Conservation (phyloP, 2,329 filamentous ascomycete species). For the Arthrinium phaeospermum region DNA sequence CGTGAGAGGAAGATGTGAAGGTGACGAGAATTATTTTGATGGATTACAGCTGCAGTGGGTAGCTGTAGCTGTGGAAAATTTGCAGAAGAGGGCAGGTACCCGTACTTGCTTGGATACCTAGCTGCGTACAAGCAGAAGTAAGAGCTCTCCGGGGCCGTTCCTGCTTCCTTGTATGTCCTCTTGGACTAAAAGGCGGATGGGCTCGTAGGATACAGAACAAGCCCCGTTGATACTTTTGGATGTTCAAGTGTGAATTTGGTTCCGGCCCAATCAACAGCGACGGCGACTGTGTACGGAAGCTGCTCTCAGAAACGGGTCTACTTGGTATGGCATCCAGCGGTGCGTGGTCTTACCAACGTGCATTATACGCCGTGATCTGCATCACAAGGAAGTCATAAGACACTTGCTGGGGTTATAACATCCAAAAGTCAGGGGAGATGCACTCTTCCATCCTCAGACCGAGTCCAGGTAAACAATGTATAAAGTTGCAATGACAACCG, state of each 20-base stretch:
- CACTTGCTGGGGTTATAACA: neutral
- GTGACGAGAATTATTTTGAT: constrained; percentile 9
- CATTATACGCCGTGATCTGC: neutral
- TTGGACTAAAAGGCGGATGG: neutral
- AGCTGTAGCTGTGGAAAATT: neutral
- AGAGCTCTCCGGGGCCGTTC: neutral
- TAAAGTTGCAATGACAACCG: neutral
- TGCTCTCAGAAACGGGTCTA: neutral
- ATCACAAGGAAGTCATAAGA: neutral
- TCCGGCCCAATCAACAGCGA: neutral
- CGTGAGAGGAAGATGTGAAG: neutral
- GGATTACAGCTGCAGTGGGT: neutral
- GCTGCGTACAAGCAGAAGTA: neutral
- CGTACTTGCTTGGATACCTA: neutral
- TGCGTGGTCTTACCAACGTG: neutral
- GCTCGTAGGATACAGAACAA: neutral
- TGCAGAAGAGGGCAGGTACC: neutral
- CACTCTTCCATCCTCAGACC: neutral
- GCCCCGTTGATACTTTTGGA: too few relatives aligned
- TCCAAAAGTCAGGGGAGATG: neutral
- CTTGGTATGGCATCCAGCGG: neutral
- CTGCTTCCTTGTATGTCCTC: neutral
- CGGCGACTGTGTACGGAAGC: neutral
- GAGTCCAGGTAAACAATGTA: neutral
- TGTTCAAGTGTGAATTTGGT: too few relatives aligned